Conservation (phyloP, 176 grass and related monocot genomes). For the Triticum aestivum region DNA sequence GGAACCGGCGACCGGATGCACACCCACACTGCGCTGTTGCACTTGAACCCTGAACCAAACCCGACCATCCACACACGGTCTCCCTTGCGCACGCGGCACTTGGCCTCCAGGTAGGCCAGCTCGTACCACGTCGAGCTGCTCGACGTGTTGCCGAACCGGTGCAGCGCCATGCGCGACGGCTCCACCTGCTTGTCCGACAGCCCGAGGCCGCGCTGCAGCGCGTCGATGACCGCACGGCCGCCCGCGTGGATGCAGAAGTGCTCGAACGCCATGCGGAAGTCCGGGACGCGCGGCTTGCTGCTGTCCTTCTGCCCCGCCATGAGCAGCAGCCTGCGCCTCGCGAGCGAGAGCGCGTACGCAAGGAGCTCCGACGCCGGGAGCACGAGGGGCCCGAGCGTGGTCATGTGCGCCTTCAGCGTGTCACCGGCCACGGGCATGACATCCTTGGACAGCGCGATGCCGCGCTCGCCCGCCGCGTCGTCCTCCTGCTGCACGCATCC, state of each 20-base stretch:
- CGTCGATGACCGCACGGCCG: slow-evolving; percentile 77
- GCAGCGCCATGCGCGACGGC: slow-evolving; percentile 76
- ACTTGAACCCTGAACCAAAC: slow-evolving; percentile 89
- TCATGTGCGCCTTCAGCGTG: slow-evolving; percentile 22
- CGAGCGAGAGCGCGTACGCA: neutral
- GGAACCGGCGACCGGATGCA: slow-evolving; percentile 13
- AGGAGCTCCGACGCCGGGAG: slow-evolving; percentile 31
- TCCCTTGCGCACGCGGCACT: slow-evolving; percentile 53
- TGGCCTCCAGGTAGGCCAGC: slow-evolving; percentile 86
- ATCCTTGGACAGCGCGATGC: slow-evolving; percentile 41
- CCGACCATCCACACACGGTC: slow-evolving; percentile 88
- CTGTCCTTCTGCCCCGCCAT: neutral
- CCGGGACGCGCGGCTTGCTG: slow-evolving; percentile 30
- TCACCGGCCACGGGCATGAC: slow-evolving; percentile 34
- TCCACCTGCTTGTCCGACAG: slow-evolving; percentile 65
- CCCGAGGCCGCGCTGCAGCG: slow-evolving; percentile 55
- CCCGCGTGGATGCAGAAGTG: slow-evolving; percentile 96
- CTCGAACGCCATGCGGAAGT: slow-evolving; percentile 77
- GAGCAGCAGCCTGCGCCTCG: neutral
- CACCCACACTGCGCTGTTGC: slow-evolving; percentile 90
- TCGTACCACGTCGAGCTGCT: slow-evolving; percentile 98
- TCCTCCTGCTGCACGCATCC: slow-evolving; percentile 29
- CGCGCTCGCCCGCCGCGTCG: slow-evolving; percentile 13
- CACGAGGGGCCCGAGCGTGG: slow-evolving; percentile 15
- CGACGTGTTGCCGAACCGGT: slow-evolving; percentile 88